These are phyloP conservation scores for Suillus lakei DNA, from an alignment of 768 basidiomycete genomes.

Conservation along the genomic window DNA sequence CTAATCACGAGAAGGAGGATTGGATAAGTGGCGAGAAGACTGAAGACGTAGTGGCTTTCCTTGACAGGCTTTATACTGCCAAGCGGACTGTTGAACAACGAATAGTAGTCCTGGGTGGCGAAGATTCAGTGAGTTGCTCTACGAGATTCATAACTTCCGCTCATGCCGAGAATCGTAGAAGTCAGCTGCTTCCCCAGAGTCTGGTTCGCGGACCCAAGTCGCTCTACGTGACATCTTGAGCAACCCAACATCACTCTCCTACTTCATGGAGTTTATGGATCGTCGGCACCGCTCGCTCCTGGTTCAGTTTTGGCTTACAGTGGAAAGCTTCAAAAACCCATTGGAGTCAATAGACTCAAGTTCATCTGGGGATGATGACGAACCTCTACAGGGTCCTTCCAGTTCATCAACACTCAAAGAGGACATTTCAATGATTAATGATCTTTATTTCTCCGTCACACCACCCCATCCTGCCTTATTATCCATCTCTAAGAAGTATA, in stretches of 20 bases:
- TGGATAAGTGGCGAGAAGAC: constrained; percentile 88
- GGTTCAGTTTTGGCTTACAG: constrained; percentile 97
- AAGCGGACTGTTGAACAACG: constrained; percentile 87
- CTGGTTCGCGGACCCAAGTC: constrained; percentile 51
- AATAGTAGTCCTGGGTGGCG: constrained; percentile 79
- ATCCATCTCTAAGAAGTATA: constrained; percentile 70
- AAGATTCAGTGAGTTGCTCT: constrained; percentile 53
- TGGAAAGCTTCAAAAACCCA: constrained; percentile 98
- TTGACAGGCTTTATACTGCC: constrained; percentile 88
- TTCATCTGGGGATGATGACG: constrained; percentile 61
- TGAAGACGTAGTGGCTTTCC: constrained; percentile 84
- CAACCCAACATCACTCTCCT: constrained; percentile 89
- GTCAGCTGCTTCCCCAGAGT: constrained; percentile 49
- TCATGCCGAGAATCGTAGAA: constrained; percentile 20
- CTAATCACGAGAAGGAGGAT: constrained; percentile 85
- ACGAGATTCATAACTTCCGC: neutral
- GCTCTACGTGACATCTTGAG: constrained; percentile 80
- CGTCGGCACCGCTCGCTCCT: constrained; percentile 80
- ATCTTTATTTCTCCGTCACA: constrained; percentile 78
- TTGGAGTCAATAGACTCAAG: constrained; percentile 77
- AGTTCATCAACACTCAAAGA: constrained; percentile 72
- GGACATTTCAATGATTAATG: constrained; percentile 88
- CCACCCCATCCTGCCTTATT: constrained; percentile 62
- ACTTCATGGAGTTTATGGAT: constrained; percentile 99
- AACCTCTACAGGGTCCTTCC: constrained; percentile 59